phyloP scores from a whole-genome alignment of 2,329 filamentous ascomycete genomes.

The Pseudocercospora musae region DNA sequence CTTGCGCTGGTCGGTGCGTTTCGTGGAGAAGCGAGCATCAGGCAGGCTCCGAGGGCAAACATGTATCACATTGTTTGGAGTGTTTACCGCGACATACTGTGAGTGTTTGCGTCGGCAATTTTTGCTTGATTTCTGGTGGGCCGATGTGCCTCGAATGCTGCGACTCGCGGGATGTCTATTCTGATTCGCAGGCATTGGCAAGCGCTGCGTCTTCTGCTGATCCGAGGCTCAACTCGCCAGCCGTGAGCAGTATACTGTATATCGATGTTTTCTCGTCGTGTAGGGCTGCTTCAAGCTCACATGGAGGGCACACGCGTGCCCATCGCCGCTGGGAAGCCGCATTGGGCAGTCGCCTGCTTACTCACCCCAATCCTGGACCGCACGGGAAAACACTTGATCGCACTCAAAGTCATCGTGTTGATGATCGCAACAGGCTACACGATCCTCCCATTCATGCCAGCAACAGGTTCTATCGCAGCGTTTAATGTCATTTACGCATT shows the following conservation, averaged over 20 bases:
- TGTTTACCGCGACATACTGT: neutral
- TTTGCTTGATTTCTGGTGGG: neutral
- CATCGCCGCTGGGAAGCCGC: neutral
- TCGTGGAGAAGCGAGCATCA: neutral
- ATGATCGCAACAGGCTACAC: neutral
- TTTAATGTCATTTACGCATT: constrained; percentile 72
- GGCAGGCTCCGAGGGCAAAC: neutral
- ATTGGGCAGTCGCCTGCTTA: constrained; percentile 61
- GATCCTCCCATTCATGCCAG: neutral
- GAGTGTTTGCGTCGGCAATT: neutral
- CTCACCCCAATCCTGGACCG: constrained; percentile 49
- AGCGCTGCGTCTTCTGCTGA: neutral
- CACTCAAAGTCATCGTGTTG: neutral
- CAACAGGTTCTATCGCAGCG: neutral
- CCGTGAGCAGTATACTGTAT: no score
- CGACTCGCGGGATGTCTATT: neutral
- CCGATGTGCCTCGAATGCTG: neutral
- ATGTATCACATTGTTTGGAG: neutral
- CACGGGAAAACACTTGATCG: neutral
- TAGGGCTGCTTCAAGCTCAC: neutral
- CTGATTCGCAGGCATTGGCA: neutral
- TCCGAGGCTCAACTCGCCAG: no score
- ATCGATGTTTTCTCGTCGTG: neutral
- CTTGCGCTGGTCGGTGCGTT: neutral
- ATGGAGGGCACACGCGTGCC: neutral